phyloP scores from a whole-genome alignment of 2,329 filamentous ascomycete species.

The Aureobasidium sp. region DNA sequence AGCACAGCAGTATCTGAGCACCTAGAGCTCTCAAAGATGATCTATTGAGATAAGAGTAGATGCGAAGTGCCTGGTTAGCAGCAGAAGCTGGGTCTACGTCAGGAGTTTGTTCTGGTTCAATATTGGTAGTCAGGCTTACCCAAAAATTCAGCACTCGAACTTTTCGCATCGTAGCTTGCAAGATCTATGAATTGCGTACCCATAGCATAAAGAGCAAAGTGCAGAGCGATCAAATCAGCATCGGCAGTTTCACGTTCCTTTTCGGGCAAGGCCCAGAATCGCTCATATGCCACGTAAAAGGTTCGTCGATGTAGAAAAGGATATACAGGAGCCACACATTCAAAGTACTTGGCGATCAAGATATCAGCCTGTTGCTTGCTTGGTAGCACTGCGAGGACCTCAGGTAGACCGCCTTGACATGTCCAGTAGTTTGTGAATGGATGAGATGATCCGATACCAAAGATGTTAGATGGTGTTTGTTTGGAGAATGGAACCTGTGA shows the following conservation, averaged over 20 bases:
- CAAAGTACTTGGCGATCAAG: conserved; percentile 46
- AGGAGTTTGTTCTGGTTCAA: neutral
- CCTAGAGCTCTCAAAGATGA: conserved; percentile 66
- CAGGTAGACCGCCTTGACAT: conserved; percentile 59
- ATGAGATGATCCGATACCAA: conserved; percentile 70
- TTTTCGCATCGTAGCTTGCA: conserved; percentile 50
- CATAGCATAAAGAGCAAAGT: conserved; percentile 69
- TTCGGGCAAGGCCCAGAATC: conserved; percentile 58
- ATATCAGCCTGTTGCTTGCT: conserved; percentile 69
- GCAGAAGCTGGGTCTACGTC: conserved; percentile 42
- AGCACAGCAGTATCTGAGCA: conserved; percentile 73
- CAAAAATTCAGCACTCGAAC: conserved; percentile 73
- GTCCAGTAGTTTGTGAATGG: conserved; percentile 83
- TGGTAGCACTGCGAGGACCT: conserved; percentile 67
- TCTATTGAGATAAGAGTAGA: conserved; percentile 68
- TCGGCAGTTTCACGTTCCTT: conserved; percentile 54
- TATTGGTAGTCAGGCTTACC: conserved; percentile 22
- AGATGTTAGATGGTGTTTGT: conserved; percentile 65
- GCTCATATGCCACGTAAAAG: conserved; percentile 70
- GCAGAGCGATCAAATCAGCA: conserved; percentile 60
- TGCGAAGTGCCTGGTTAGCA: conserved; percentile 65
- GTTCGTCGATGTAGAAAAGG: conserved; percentile 69
- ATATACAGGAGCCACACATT: conserved; percentile 67
- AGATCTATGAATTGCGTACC: conserved; percentile 67
- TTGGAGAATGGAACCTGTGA: conserved; percentile 66